Evolutionary conservation across 2,329 filamentous ascomycete species (phyloP), one percentile per base, ranked within the genome.

Genomic region (Proliferodiscus dingleyae): DNA sequence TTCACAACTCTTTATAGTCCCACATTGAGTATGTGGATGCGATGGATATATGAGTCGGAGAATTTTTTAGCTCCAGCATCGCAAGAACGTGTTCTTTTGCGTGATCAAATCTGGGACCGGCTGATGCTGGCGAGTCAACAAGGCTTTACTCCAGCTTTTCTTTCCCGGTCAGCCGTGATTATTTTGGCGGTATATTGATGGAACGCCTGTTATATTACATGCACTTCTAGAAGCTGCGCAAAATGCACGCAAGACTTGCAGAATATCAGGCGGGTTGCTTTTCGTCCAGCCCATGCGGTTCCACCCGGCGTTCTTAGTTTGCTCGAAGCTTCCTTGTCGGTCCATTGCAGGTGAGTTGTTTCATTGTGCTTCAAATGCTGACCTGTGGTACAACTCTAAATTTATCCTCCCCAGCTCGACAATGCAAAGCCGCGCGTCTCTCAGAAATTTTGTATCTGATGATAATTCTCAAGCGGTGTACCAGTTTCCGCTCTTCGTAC

Each of bases 121-220:
- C 24, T 54, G 47, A 54, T 52, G 45, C 49, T 47, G 28, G 49
- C 44, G 39, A 45, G 30, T 38, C 43, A 47, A 52, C 49, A 46
- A 50, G 52, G 43, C 43, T 43, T 26, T 34, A 32, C 42, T 45
- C 49, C 38, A 49, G 37, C 40, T 42, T 50, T 47, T 39, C 41
- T 36, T 43, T 47, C 47, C 52, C 52, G 47, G 50, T 51, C 50
- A 50, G 52, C 52, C 52, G 52, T 51, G 52, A 41, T 19, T 37
- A 46, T 47, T 42, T 37, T 47, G 13, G 40, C 48, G 45, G 43
- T 41, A 53, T 53, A 49, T 51, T 51, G 42, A 43, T 47, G 30
- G 26, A 45, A 43, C 37, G 38, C 22, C n/a, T 43, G 18, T 36
- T 49, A 51, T 41, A 53, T 53, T 51, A 42, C 19, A 7, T 15